Conservation (phyloP, 768 basidiomycete species). For the Suillus discolor region DNA sequence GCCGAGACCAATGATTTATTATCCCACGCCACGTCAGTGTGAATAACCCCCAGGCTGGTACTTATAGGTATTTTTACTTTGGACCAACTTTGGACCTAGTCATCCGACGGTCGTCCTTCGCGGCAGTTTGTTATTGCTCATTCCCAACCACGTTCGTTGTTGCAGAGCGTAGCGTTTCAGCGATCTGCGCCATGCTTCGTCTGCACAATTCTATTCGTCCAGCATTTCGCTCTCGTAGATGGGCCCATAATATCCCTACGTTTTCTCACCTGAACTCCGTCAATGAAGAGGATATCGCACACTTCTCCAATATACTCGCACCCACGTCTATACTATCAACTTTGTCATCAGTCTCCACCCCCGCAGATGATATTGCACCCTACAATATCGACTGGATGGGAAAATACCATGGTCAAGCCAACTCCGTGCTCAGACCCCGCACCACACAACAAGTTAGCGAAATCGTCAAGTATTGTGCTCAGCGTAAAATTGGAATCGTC, state of each 20-base stretch:
- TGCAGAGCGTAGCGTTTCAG: neutral
- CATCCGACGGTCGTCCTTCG: slow-evolving; percentile 1
- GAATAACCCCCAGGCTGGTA: neutral
- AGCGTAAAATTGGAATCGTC: slow-evolving; percentile 82
- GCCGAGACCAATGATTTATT: neutral
- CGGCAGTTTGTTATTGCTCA: slow-evolving; percentile 2
- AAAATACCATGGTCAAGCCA: slow-evolving; percentile 85
- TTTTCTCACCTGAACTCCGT: slow-evolving; percentile 48
- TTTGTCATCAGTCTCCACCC: slow-evolving; percentile 47
- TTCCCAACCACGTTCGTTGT: neutral
- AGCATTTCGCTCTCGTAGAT: slow-evolving; percentile 13
- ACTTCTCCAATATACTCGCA: slow-evolving; percentile 69
- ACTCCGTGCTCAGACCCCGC: slow-evolving; percentile 87
- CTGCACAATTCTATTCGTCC: slow-evolving; percentile 11
- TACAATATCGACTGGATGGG: slow-evolving; percentile 97
- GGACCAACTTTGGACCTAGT: too few species aligned
- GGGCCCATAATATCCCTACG: slow-evolving; percentile 23
- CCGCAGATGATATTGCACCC: slow-evolving; percentile 66
- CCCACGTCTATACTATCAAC: slow-evolving; percentile 69
- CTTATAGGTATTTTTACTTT: slow-evolving; percentile 6
- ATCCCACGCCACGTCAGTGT: slow-evolving; percentile 14
- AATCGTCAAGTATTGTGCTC: slow-evolving; percentile 86
- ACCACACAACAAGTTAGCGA: slow-evolving; percentile 86
- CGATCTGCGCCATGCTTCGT: slow-evolving; percentile 11
- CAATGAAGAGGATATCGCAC: slow-evolving; percentile 58